phyloP scores from a whole-genome alignment of 164 flowering plant genomes.

The Berberis vulgaris region DNA sequence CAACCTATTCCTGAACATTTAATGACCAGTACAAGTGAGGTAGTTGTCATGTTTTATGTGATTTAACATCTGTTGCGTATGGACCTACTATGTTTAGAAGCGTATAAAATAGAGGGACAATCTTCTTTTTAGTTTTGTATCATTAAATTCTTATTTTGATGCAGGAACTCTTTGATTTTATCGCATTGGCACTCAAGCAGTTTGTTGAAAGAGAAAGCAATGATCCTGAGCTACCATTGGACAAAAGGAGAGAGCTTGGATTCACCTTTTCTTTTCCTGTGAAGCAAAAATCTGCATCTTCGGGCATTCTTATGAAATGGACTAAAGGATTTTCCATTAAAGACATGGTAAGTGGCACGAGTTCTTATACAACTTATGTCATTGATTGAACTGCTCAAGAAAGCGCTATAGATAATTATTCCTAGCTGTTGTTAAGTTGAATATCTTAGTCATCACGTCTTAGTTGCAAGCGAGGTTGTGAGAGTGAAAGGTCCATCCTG shows the following conservation, averaged over 20 bases:
- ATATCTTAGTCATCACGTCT: too few relatives aligned
- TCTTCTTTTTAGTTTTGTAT: background rate
- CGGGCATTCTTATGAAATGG: conserved; percentile 81
- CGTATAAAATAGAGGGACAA: too few relatives aligned
- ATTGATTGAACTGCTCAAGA: too few relatives aligned
- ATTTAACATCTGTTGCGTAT: too few relatives aligned
- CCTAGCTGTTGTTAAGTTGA: too few relatives aligned
- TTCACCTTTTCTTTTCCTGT: conserved; percentile 93
- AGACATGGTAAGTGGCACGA: conserved; percentile 55
- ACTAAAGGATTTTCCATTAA: conserved; percentile 74
- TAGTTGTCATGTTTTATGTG: conserved; percentile 6
- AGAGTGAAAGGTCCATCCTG: too few relatives aligned
- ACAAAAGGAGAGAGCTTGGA: conserved; percentile 60
- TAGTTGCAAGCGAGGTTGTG: too few relatives aligned
- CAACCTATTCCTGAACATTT: conserved; percentile 62
- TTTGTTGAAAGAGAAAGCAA: conserved; percentile 58
- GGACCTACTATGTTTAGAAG: too few relatives aligned
- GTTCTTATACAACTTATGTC: background rate
- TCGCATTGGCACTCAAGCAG: conserved; percentile 51
- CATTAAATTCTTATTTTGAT: background rate
- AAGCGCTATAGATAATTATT: too few relatives aligned
- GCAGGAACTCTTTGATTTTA: conserved; percentile 84
- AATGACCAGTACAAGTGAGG: conserved; percentile 80
- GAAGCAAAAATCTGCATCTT: conserved; percentile 59
- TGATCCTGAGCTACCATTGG: conserved; percentile 20